phyloP scores from a whole-genome alignment of 2,329 filamentous ascomycete genomes.

The Dendryphion nanum region DNA sequence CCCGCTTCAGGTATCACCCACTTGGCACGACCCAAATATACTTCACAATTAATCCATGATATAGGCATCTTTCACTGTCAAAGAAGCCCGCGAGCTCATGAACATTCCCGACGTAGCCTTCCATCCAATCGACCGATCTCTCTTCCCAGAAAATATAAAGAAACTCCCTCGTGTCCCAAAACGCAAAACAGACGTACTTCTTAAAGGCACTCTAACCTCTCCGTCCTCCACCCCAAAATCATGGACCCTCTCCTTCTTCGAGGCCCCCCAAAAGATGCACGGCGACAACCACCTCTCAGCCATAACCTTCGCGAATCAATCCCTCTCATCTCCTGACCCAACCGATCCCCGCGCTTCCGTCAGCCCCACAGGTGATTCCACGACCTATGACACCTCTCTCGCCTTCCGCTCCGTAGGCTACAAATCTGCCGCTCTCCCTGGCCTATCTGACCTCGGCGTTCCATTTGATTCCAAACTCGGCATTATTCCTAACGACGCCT shows the following conservation, averaged over 20 bases:
- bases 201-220: conserved; percentile 65
- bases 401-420: conserved; percentile 97
- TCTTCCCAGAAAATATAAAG: conserved; percentile 67
- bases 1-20: conserved; percentile 69
- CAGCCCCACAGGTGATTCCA: conserved; percentile 43
- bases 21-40: not conserved
- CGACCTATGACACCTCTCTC: conserved; percentile 62
- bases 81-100: conserved; percentile 86
- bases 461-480: conserved; percentile 74
- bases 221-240: conserved; percentile 56
- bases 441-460: conserved; percentile 70
- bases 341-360: conserved; percentile 55
- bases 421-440: conserved; percentile 73
- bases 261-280: conserved; percentile 72
- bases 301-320: conserved; percentile 63
- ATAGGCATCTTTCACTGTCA: conserved; percentile 93
- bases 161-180: conserved; percentile 72
- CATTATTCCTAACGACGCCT: conserved; percentile 77
- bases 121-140: conserved; percentile 61
- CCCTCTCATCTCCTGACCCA: conserved; percentile 39
- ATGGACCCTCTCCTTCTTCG: conserved; percentile 84
- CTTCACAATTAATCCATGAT: conserved; percentile 9
- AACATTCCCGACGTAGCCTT: conserved; percentile 72
- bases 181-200: conserved; percentile 76
- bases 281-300: conserved; percentile 56